phyloP scores from a whole-genome alignment of 2,329 filamentous ascomycete genomes.

The Thermothelomyces thermophilus region DNA sequence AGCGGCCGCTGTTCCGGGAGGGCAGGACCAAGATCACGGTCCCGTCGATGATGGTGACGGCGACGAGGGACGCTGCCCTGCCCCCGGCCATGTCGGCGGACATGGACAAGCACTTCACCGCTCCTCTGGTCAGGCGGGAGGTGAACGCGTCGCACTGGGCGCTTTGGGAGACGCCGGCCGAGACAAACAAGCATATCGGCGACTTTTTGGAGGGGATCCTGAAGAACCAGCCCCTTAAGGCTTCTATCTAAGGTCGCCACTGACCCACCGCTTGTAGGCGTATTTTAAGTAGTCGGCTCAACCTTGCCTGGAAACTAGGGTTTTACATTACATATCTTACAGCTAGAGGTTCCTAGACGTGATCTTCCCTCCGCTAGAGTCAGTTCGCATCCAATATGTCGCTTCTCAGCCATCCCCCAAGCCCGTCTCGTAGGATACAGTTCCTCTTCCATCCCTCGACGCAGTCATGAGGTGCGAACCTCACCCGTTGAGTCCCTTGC shows the following conservation, averaged over 20 bases:
- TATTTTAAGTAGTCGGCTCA: too few relatives aligned
- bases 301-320: too few relatives aligned
- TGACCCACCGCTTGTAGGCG: too few relatives aligned
- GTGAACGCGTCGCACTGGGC: conserved; percentile 77
- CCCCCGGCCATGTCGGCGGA: conserved; percentile 61
- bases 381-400: too few relatives aligned
- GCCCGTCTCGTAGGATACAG: too few relatives aligned
- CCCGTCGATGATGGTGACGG: conserved; percentile 70
- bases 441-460: too few relatives aligned
- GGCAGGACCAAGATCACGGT: conserved; percentile 49
- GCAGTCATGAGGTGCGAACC: too few relatives aligned
- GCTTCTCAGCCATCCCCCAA: too few relatives aligned
- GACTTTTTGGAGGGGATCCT: conserved; percentile 58
- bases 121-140: conserved; percentile 56
- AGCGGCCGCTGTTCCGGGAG: conserved; percentile 53
- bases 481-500: too few relatives aligned
- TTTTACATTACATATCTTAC: too few relatives aligned
- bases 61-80: conserved; percentile 64
- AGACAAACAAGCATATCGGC: conserved; percentile 62
- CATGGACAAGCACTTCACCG: conserved; percentile 63
- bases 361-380: too few relatives aligned
- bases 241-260: conserved; percentile 30
- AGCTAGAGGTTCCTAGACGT: too few relatives aligned
- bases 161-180: conserved; percentile 62
- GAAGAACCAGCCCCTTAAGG: conserved; percentile 28